A percentile compares a stretch with the other conserved stretches of the same genome.
phyloP scores from a whole-genome alignment of 2,329 filamentous ascomycete genomes.

The Talaromyces funiculosus region DNA sequence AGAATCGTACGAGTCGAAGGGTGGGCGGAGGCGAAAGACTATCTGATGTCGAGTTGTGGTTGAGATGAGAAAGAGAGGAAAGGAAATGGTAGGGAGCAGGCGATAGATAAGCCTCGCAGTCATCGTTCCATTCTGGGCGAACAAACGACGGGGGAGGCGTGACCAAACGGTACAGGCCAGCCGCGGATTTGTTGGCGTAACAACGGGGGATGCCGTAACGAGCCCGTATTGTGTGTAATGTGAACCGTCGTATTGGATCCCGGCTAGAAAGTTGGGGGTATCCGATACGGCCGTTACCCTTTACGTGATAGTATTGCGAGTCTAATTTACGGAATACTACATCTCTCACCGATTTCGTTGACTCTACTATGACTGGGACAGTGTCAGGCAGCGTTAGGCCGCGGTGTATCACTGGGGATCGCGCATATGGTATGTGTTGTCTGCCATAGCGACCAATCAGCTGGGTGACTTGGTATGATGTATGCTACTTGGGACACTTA shows the following conservation, averaged over 20 bases:
- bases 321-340: neutral
- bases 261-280: neutral
- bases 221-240: neutral
- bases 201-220: neutral
- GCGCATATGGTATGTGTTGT: neutral
- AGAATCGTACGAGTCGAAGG: too few relatives aligned
- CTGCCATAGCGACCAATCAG: neutral
- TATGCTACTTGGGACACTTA: too few relatives aligned
- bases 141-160: neutral
- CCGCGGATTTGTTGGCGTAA: neutral
- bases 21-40: neutral
- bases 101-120: slow-evolving; percentile 7
- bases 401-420: neutral
- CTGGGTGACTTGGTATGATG: neutral
- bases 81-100: neutral
- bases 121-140: slow-evolving; percentile 1
- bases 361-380: neutral
- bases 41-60: neutral
- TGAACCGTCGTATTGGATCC: slow-evolving; percentile 1
- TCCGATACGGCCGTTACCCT: neutral
- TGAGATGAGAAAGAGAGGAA: neutral
- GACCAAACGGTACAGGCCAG: neutral
- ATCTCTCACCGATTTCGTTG: neutral
- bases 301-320: neutral
- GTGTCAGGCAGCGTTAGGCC: neutral